Base-by-base conservation (phyloP, 805 yeast genomes). In the Candida namnaoensis region DNA sequence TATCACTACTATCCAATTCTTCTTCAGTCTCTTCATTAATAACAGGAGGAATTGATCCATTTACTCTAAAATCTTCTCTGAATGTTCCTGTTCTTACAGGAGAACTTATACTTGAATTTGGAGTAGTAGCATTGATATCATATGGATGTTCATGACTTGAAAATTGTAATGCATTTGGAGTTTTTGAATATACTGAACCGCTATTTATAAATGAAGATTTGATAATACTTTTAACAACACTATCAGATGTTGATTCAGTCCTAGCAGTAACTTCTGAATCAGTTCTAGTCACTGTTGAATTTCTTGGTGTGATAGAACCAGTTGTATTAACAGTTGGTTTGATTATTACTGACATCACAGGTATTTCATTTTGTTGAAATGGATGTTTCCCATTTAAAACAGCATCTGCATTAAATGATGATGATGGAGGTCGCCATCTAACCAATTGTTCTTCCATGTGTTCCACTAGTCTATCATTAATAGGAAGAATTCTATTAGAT, bases 401-500 rank as follows among this genome's bases (percentile, higher is more conserved):
- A 25, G 53, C 58, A 27, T 53, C 59, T 15, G 51, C 57, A 23
- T 41, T 52, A 34, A 49, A 49, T 23, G 56, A 51, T 12, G 60
- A 48, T 30, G 43, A 50, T 3, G 64, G 53, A 4, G 66, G 56
- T 34, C 61, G 52, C 65, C 66, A 66, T 25, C 69, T 52, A 1
- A 61, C 50, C 33, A 66, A 44, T 37, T 60, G 52, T 10, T 62
- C 64, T 40, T 65, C 70, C 69, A 65, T 62, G 34, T 47, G 44
- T 10, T 55, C 58, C 27, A 53, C 44, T 7, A 61, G 41, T 36
- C 52, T 46, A 41, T 50, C 55, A 14, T 41, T 39, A 4, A 50
- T 38, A 1, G 66, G 66, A 28, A 53, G 47, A 2, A 53, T 23
- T 38, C 70, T 45, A 12, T 50, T 39, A 4, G 57, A 54, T 44